These are phyloP conservation scores for Ceratocystis cubensis DNA, from an alignment of 2,329 filamentous ascomycete species.

Conservation along the genomic window DNA sequence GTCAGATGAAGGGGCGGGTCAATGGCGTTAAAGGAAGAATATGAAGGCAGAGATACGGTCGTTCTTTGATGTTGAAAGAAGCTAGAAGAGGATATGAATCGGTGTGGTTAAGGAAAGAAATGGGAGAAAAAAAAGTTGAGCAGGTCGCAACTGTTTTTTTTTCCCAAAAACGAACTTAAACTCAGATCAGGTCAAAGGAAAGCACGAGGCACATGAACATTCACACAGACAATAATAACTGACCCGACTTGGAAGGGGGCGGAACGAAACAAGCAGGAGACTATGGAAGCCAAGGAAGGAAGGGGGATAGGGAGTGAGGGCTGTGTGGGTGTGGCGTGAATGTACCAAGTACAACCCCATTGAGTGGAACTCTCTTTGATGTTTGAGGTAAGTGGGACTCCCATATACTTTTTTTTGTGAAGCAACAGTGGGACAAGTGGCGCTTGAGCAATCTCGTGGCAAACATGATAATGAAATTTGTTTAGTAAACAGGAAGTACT, in stretches of 20 bases:
- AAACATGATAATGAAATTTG: not conserved
- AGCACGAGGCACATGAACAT: constrained; percentile 7
- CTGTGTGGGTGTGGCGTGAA: constrained; percentile 15
- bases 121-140: constrained; percentile 3
- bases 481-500: not conserved
- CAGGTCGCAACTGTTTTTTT: constrained; percentile 9
- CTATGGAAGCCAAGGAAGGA: constrained; percentile 9
- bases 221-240: constrained; percentile 15
- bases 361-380: not conserved
- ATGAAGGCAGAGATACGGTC: not conserved
- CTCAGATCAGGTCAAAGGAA: constrained; percentile 12
- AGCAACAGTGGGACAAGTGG: constrained; percentile 3
- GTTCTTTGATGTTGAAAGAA: constrained; percentile 5
- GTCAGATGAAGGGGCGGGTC: not conserved
- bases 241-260: constrained; percentile 14
- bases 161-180: not conserved
- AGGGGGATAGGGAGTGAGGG: not conserved
- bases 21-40: not conserved
- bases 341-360: constrained; percentile 13
- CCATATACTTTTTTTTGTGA: not conserved
- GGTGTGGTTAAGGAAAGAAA: constrained; percentile 5
- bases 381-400: constrained; percentile 7
- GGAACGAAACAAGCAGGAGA: constrained; percentile 12
- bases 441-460: not conserved
- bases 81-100: not conserved